Evolutionary conservation across 768 basidiomycete genomes (phyloP).

Genomic region (Xerocomus spinulosus): DNA sequence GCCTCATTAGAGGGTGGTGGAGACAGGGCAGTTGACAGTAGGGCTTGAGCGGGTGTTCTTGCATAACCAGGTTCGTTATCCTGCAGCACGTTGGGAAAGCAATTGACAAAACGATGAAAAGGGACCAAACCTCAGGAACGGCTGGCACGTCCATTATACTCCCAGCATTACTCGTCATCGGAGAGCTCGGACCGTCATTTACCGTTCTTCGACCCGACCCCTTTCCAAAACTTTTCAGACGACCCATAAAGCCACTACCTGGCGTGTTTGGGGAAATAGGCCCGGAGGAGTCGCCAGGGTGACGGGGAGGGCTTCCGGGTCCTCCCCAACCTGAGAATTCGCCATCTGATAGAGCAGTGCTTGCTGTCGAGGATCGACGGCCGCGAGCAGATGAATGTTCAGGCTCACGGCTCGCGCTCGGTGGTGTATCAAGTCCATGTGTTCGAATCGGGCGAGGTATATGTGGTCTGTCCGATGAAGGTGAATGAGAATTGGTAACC

Average conservation of each 20-base stretch:
- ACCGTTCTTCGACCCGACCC: constrained; percentile 35
- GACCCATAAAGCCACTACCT: constrained; percentile 64
- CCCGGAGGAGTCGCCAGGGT: constrained; percentile 28
- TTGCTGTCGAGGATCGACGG: constrained; percentile 43
- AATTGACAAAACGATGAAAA: neutral
- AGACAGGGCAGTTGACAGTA: constrained; percentile 51
- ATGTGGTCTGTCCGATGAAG: constrained; percentile 28
- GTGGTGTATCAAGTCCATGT: constrained; percentile 39
- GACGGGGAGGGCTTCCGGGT: constrained; percentile 34
- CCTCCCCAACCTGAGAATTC: constrained; percentile 44
- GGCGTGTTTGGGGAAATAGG: constrained; percentile 49
- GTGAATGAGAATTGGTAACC: constrained; percentile 43
- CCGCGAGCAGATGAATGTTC: constrained; percentile 54
- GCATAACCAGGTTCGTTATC: constrained; percentile 25
- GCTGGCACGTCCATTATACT: constrained; percentile 11
- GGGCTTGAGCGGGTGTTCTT: constrained; percentile 49
- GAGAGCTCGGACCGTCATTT: constrained; percentile 25
- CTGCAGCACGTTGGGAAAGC: constrained; percentile 13
- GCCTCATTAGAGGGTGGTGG: constrained; percentile 73
- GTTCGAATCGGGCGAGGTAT: constrained; percentile 39
- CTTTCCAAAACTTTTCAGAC: constrained; percentile 72
- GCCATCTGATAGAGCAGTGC: constrained; percentile 43
- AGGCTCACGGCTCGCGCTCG: constrained; percentile 27
- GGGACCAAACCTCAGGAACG: constrained; percentile 24
- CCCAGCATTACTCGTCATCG: constrained; percentile 13